Evolutionary conservation across 306 rosid genomes (phyloP).

Genomic region (Ammopiptanthus mongolicus): DNA sequence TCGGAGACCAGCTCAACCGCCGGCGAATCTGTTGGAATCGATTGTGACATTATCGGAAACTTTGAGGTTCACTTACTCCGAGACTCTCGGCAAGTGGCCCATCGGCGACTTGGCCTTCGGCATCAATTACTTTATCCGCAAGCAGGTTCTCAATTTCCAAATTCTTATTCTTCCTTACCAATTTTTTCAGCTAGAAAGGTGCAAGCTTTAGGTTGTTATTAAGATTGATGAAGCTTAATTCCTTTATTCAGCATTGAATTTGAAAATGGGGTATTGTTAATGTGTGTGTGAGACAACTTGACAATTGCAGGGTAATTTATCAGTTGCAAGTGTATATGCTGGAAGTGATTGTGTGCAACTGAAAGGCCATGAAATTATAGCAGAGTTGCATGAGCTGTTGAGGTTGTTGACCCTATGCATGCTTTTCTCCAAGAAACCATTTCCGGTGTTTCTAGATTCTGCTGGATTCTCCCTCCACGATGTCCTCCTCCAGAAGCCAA

Average conservation of each 20-base stretch:
- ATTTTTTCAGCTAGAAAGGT: background rate
- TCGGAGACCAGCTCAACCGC: slow-evolving; percentile 79
- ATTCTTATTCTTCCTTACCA: background rate
- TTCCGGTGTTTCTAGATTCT: slow-evolving; percentile 65
- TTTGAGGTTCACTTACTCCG: slow-evolving; percentile 66
- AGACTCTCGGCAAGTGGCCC: slow-evolving; percentile 85
- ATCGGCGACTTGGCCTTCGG: slow-evolving; percentile 85
- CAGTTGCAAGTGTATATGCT: slow-evolving; percentile 68
- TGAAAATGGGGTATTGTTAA: background rate
- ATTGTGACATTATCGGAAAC: slow-evolving; percentile 66
- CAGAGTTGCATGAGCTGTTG: slow-evolving; percentile 45
- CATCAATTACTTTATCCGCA: slow-evolving; percentile 67
- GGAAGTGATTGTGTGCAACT: slow-evolving; percentile 52
- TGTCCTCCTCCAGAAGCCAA: slow-evolving; percentile 76
- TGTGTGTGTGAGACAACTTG: too few relatives aligned
- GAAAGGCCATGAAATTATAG: slow-evolving; percentile 48
- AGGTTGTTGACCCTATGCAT: slow-evolving; percentile 61
- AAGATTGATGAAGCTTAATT: too few relatives aligned
- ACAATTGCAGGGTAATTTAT: slow-evolving; percentile 54
- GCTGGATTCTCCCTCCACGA: slow-evolving; percentile 52
- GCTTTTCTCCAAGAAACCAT: slow-evolving; percentile 67
- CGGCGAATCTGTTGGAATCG: slow-evolving; percentile 71
- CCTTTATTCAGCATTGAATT: background rate
- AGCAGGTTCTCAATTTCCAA: slow-evolving; percentile 49
- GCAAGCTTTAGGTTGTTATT: background rate